These are phyloP conservation scores for Lobosporangium transversale DNA, from an alignment of 192 early-diverging fungal species.

Conservation along the genomic window DNA sequence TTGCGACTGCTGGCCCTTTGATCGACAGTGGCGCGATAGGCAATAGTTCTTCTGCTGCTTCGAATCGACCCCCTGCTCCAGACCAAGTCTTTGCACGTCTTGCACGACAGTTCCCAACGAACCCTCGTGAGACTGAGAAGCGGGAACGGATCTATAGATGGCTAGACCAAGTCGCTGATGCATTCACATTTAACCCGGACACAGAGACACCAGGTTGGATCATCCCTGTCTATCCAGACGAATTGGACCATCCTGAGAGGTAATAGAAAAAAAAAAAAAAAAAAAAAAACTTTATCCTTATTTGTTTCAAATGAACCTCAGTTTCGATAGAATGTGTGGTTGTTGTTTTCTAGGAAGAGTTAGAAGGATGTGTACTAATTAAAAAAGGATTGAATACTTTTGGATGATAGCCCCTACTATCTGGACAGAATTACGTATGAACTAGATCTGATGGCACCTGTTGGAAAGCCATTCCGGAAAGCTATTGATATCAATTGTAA, in stretches of 20 bases:
- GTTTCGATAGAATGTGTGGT: no score
- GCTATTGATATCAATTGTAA: constrained; percentile 40
- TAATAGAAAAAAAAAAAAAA: neutral
- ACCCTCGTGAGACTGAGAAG: constrained; percentile 33
- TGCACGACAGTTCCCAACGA: constrained; percentile 25
- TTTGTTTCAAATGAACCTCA: no score
- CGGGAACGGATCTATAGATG: constrained; percentile 31
- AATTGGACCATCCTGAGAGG: constrained; percentile 6
- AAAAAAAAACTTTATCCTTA: no score
- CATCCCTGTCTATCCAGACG: constrained; percentile 36
- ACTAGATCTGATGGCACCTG: constrained; percentile 36
- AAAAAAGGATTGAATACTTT: no score
- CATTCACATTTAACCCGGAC: constrained; percentile 30
- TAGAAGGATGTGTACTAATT: no score
- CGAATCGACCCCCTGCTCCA: neutral
- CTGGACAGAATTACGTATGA: constrained; percentile 44
- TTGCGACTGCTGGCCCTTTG: constrained; percentile 39
- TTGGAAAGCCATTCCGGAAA: constrained; percentile 42
- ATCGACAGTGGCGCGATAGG: constrained; percentile 33
- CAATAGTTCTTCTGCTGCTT: neutral
- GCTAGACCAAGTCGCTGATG: constrained; percentile 20
- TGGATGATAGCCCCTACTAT: constrained; percentile 35
- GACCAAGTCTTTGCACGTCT: constrained; percentile 43
- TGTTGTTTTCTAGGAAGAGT: no score
- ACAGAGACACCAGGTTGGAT: constrained; percentile 32